Evolutionary conservation across 768 basidiomycete species (phyloP), one percentile per base, ranked within the genome.

Genomic region (Tylopilus vinaceipallidus): DNA sequence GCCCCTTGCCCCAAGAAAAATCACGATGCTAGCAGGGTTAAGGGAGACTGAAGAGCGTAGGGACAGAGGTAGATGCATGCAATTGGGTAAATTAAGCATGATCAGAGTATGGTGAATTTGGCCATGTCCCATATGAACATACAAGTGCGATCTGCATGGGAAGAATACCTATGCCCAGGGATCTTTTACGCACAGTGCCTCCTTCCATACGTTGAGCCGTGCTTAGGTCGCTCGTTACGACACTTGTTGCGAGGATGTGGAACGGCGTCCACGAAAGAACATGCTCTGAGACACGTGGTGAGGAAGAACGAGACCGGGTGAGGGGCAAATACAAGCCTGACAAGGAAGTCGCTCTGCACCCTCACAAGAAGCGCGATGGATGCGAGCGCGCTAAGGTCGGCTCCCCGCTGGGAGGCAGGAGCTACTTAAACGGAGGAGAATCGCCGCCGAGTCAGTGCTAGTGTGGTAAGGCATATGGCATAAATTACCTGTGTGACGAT

Each of bases 291-390:
- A 50, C 39, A 42, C 54, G 29, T 19, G 22, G 38, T 63, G 23
- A 46, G 43, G 23, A 37, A 40, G 14, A 19, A 42, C n/a, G 16
- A 23, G 22, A 50, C 43, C 6, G n/a, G 22, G 43, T 5, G 7
- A 17, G 50, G 35, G 39, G 46, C n/a, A 36, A 11, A 39, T 49
- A 59, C 53, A 35, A 61, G 74, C 82, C 81, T 75, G 65, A 67
- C 69, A 70, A n/a, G 67, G 84, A 85, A 71, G 75, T 71, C 71
- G 68, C 65, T 81, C 71, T 67, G 68, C 81, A 80, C 68, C 80
- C 78, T 72, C 70, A 75, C 73, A 76, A 76, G 75, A 86, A 84
- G 81, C 84, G 83, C 82, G 84, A 84, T 84, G 81, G 79, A 81
- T 67, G 79, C 82, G 75, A 78, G 67, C 71, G 76, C 72, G 75